Conservation (phyloP, 768 basidiomycete species). For the Mycena filopes region DNA sequence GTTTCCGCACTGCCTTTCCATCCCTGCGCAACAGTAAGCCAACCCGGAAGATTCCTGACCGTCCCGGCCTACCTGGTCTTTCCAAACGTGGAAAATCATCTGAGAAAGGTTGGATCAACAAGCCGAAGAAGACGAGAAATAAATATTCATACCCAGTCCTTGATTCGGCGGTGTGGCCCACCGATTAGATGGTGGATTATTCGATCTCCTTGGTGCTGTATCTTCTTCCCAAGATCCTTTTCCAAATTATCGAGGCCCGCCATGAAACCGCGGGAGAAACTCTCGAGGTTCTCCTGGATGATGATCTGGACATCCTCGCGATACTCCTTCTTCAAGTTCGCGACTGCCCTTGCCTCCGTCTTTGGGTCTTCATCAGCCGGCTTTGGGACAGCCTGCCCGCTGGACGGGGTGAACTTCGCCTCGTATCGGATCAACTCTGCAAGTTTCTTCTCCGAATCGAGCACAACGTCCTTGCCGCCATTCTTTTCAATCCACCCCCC, state of each 20-base stretch:
- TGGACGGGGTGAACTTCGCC: neutral
- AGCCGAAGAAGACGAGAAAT: neutral
- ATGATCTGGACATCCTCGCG: conserved; percentile 22
- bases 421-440: conserved; percentile 11
- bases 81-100: conserved; percentile 36
- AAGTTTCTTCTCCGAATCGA: neutral
- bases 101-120: neutral
- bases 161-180: conserved; percentile 24
- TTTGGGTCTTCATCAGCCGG: neutral
- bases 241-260: conserved; percentile 36
- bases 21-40: neutral
- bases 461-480: conserved; percentile 34
- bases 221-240: conserved; percentile 35
- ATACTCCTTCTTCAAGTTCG: conserved; percentile 30
- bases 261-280: conserved; percentile 11
- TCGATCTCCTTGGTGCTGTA: conserved; percentile 25
- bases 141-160: conserved; percentile 28
- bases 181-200: conserved; percentile 21
- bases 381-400: neutral
- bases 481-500: conserved; percentile 29
- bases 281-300: neutral
- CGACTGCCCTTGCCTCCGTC: conserved; percentile 27
- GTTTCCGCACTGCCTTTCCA: conserved; percentile 21
- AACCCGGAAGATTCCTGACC: neutral
- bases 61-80: conserved; percentile 9